Evolutionary conservation across 2,329 filamentous ascomycete genomes (phyloP), one percentile per base, ranked within the genome.

Genomic region (Scortechinia acanthostroma): DNA sequence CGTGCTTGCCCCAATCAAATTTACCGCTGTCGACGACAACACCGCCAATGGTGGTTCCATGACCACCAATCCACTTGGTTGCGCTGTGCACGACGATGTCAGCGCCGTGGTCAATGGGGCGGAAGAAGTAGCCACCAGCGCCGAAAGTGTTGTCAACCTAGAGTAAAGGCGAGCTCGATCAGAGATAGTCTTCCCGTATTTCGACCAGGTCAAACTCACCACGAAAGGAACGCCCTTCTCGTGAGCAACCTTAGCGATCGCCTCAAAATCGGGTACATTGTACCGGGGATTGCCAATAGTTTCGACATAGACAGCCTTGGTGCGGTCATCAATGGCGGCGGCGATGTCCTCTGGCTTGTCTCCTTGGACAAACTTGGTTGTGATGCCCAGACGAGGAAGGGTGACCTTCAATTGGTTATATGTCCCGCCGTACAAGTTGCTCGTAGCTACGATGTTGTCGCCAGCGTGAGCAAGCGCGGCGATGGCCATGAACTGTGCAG

Each of bases 371-470:
- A 96, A 96, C 69, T 91, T 95, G 58, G 89, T 93, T 35, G 73
- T 72, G 59, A 97, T 90, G 49, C 91, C 91, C 42, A 95, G 68
- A n/a, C 91, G 80, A 4, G 89, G 86, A 46, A 96, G 73, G 53
- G 89, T 77, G 42, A 96, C 90, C 70, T 96, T 96, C 69, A 96
- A 81, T 71, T 96, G 91, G 69, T 97, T 96, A 73, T 95, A 96
- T 15, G 91, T 96, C 61, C 91, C 91, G 52, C 91, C 91, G 66
- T 96, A 95, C 47, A 96, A 72, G 67, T 94, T 95, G 43, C 84
- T 83, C 4, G 91, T 95, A 13, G 88, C 85, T 44, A 96, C 78
- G 54, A 96, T 95, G 71, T 96, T 96, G 72, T 96, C 91, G 42
- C 91, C 91, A 0, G 82, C 77, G 49, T 88, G 81, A 3, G 89